Base-by-base conservation (phyloP, 495 filamentous ascomycete species). In the Viridothelium virens region DNA sequence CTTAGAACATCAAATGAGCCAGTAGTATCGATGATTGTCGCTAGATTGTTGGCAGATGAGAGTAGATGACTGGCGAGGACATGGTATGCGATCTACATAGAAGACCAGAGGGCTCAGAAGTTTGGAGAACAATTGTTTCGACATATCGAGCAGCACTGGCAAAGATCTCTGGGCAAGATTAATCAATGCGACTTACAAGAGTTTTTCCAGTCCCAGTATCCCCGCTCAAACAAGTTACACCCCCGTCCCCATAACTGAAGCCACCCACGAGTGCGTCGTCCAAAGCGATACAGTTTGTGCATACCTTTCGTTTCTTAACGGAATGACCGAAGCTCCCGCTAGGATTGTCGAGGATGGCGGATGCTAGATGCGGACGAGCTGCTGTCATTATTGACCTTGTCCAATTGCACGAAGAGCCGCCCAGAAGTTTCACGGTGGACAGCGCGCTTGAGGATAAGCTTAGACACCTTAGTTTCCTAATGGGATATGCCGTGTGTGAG, bases 21-120 rank as follows among this genome's bases (percentile, higher is more conserved):
- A 4, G 68, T 67, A 0, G 74, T 71, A 53, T 75, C 74, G 68
- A 75, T 70, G 10, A 75, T 65, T 16, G 70, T 67, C 16, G 70
- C 73, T 2, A 62, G 41, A 2, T 65, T 64, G 12, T 37, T 47
- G 14, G 68, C 59, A 56, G 67, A 18, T 10, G 56, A 25, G 38
- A 74, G 69, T 33, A 74, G 64, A 31, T 67, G 68, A 7, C 69
- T 64, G 11, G 68, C 44, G 14, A 74, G 59, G 37, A 70, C 38
- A 18, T 64, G n/a, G 50, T 67, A 62, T 18, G 56, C 7, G 9
- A 72, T 63, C 70, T 74, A 61, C 36, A 12, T n/a, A 3, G 39
- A 63, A 1, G 48, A 41, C 33, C 12, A 25, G 25, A 25, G 25
- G 25, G 1, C 25, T 25, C 25, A 25, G 25, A 25, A 25, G 25